phyloP scores from a whole-genome alignment of 306 rosid species.

The Cucurbita maxima region DNA sequence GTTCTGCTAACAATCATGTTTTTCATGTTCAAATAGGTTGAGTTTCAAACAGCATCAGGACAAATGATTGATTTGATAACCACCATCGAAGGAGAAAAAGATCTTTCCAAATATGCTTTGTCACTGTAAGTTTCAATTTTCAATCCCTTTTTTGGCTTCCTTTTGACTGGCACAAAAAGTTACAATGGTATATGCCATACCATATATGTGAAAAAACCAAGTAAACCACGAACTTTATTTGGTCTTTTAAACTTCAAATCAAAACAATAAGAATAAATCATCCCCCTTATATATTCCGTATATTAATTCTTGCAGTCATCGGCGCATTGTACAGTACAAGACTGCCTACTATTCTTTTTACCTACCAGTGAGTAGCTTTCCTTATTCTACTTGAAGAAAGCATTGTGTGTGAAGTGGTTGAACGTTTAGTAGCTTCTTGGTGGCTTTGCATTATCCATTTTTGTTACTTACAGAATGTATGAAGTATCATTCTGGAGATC shows the following conservation, averaged over 20 bases:
- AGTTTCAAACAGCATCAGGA: constrained; percentile 93
- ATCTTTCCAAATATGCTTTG: constrained; percentile 68
- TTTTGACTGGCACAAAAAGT: not conserved
- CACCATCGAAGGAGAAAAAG: constrained; percentile 87
- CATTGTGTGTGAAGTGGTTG: not conserved
- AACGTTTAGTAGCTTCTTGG: not conserved
- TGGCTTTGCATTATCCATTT: not conserved
- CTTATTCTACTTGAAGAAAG: not conserved
- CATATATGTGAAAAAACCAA: not conserved
- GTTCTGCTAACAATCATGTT: not conserved
- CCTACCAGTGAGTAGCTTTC: constrained; percentile 56
- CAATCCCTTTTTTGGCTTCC: not conserved
- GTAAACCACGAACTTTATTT: not conserved
- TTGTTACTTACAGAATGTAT: not conserved
- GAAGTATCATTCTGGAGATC: not conserved
- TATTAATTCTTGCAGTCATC: constrained; percentile 52
- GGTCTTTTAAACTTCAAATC: not conserved
- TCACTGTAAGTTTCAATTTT: constrained; percentile 45
- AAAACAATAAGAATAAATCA: not conserved
- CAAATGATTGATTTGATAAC: constrained; percentile 95
- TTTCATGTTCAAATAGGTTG: constrained; percentile 39
- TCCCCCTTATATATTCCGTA: not conserved
- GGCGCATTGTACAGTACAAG: constrained; percentile 82
- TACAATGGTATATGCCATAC: not conserved
- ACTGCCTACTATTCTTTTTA: constrained; percentile 92